phyloP scores from a whole-genome alignment of 768 basidiomycete genomes.

The Termitomyces sp. region DNA sequence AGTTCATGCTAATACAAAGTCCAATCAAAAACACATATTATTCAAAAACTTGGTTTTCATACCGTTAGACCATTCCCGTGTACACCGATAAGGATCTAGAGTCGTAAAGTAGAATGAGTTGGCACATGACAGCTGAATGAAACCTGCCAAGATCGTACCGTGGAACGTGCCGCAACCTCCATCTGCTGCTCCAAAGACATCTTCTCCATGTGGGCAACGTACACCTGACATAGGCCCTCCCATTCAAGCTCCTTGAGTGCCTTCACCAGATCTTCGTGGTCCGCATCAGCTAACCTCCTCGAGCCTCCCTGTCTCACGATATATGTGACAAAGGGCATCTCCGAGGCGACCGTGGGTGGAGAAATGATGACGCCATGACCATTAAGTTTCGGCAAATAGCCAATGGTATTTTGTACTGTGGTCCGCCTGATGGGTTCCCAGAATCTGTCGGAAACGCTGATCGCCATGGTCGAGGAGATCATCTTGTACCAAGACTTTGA shows the following conservation, averaged over 20 bases:
- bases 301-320: conserved; percentile 54
- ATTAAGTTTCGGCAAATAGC: conserved; percentile 23
- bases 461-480: conserved; percentile 29
- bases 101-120: not conserved
- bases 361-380: conserved; percentile 5
- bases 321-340: conserved; percentile 46
- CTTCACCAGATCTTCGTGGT: conserved; percentile 46
- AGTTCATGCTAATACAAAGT: conserved; percentile 42
- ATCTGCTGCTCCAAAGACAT: conserved; percentile 63
- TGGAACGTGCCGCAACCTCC: conserved; percentile 55
- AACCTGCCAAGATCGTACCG: conserved; percentile 34
- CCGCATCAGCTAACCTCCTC: conserved; percentile 36
- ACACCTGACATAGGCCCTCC: conserved; percentile 49
- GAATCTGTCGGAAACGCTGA: conserved; percentile 24
- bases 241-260: conserved; percentile 44
- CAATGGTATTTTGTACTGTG: conserved; percentile 28
- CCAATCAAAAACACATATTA: not conserved
- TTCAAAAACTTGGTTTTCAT: not conserved
- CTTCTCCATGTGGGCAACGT: conserved; percentile 35
- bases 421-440: conserved; percentile 33
- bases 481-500: conserved; percentile 31
- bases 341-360: conserved; percentile 10
- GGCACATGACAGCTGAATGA: not conserved
- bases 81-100: conserved; percentile 57
- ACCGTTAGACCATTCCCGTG: conserved; percentile 72